These are phyloP conservation scores for Scleroderma bovista DNA, from an alignment of 768 basidiomycete genomes.

Conservation along the genomic window DNA sequence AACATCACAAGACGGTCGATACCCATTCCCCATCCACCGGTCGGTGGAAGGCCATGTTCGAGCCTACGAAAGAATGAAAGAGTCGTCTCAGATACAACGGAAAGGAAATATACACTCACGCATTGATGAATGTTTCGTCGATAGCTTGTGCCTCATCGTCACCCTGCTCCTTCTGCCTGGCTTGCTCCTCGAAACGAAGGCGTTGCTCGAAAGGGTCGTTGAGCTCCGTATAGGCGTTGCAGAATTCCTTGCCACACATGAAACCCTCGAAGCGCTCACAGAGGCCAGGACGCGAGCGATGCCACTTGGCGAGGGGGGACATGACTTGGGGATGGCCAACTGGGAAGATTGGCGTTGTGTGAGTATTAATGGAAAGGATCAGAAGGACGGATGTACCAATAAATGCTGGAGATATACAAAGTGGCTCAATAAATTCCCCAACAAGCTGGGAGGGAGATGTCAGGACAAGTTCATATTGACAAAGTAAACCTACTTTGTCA, in stretches of 20 bases:
- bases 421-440: slow-evolving; percentile 95
- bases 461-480: background rate
- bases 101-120: slow-evolving; percentile 46
- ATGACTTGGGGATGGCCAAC: slow-evolving; percentile 99
- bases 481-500: slow-evolving; percentile 63
- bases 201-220: slow-evolving; percentile 98
- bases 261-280: slow-evolving; percentile 99
- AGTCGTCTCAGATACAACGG: background rate
- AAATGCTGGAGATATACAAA: slow-evolving; percentile 95
- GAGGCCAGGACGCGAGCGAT: slow-evolving; percentile 92
- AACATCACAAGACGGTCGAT: slow-evolving; percentile 98
- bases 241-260: slow-evolving; percentile 97
- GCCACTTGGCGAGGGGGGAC: slow-evolving; percentile 99
- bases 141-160: slow-evolving; percentile 98
- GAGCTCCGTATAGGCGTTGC: slow-evolving; percentile 99
- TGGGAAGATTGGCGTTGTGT: slow-evolving; percentile 18
- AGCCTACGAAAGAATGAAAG: slow-evolving; percentile 45
- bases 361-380: slow-evolving; percentile 1
- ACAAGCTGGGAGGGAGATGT: slow-evolving; percentile 58
- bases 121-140: slow-evolving; percentile 93
- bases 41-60: slow-evolving; percentile 96
- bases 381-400: slow-evolving; percentile 52
- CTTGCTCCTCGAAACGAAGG: slow-evolving; percentile 92
- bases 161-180: slow-evolving; percentile 90
- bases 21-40: slow-evolving; percentile 95